These are phyloP conservation scores for Botrytis cinerea DNA, from an alignment of 2,329 filamentous ascomycete genomes.

Conservation along the genomic window DNA sequence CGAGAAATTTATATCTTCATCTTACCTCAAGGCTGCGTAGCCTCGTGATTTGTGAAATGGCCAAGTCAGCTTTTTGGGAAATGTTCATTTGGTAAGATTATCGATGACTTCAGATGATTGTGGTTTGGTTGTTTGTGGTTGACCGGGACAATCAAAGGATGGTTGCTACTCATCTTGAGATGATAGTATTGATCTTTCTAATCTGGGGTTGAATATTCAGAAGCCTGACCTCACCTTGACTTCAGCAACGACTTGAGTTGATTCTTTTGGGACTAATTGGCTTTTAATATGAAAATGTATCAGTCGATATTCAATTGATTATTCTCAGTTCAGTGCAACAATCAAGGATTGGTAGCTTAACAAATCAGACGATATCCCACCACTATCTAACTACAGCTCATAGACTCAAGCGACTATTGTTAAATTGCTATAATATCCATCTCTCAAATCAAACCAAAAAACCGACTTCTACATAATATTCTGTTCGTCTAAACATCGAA, in stretches of 20 bases:
- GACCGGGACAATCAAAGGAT: rapidly evolving
- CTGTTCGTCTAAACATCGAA: background rate
- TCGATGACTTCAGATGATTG: background rate
- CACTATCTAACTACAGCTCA: too few relatives aligned
- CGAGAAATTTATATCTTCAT: background rate
- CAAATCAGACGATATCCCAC: too few relatives aligned
- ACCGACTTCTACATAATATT: rapidly evolving
- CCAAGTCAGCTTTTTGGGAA: background rate
- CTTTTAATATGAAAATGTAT: background rate
- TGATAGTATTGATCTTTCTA: background rate
- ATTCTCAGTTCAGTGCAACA: background rate
- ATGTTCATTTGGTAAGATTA: background rate
- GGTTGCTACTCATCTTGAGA: background rate
- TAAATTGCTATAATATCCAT: background rate
- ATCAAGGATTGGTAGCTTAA: rapidly evolving
- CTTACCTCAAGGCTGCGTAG: background rate
- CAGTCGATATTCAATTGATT: background rate
- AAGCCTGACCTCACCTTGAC: background rate
- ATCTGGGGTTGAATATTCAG: background rate
- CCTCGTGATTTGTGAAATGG: background rate
- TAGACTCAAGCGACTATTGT: background rate
- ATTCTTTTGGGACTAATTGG: background rate
- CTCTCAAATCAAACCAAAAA: background rate
- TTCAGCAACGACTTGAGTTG: background rate
- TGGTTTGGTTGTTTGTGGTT: background rate